These are phyloP conservation scores for Trichoderma breve DNA, from an alignment of 2,329 filamentous ascomycete genomes.

Conservation along the genomic window DNA sequence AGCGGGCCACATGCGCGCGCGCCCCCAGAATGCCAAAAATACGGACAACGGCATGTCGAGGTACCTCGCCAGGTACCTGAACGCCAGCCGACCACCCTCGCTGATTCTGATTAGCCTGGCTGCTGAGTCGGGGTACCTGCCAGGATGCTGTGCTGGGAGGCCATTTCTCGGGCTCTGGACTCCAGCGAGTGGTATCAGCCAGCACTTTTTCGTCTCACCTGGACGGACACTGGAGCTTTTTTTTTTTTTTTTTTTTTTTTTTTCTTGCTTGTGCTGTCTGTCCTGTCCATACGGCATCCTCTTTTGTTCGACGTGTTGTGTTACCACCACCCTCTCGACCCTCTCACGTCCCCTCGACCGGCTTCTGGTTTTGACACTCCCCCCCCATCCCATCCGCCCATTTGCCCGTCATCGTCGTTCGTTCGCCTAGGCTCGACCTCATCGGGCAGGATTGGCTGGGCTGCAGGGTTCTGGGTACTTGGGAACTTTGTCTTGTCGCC, in stretches of 20 bases:
- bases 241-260: background rate
- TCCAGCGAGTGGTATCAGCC: background rate
- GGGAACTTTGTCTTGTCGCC: conserved; percentile 9
- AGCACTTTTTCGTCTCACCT: conserved; percentile 9
- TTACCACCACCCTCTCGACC: conserved; percentile 8
- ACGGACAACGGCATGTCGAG: background rate
- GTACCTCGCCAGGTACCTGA: conserved; percentile 7
- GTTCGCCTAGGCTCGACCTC: conserved; percentile 8
- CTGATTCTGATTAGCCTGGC: conserved; percentile 12
- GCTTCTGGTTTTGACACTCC: background rate
- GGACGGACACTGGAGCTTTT: background rate
- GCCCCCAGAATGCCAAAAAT: conserved; percentile 11
- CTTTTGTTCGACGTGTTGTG: background rate
- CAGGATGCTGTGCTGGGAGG: conserved; percentile 1
- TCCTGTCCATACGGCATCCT: background rate
- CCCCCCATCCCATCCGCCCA: background rate
- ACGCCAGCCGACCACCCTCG: conserved; percentile 8
- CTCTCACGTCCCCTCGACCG: background rate
- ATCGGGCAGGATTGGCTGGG: conserved; percentile 17
- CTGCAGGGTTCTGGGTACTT: conserved; percentile 18
- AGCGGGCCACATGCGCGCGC: conserved; percentile 7
- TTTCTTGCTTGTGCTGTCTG: background rate
- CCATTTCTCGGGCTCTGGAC: background rate
- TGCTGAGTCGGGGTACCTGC: conserved; percentile 17
- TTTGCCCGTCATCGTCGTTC: conserved; percentile 12